Percentiles rank a stretch among this genome's conserved stretches.
phyloP scores from a whole-genome alignment of 768 basidiomycete genomes.

The Panus rudis region DNA sequence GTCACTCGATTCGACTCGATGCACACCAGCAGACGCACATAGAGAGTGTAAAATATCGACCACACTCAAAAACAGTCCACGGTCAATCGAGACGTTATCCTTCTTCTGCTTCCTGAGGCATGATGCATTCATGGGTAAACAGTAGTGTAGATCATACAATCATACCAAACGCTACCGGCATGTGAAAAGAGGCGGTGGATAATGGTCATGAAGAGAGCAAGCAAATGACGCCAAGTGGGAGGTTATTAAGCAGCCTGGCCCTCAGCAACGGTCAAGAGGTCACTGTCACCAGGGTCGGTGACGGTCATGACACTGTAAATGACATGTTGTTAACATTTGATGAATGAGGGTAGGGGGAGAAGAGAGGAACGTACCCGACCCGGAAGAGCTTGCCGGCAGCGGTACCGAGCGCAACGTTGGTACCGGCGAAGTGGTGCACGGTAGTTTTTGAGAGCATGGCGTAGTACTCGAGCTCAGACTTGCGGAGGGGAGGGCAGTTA shows the following conservation, averaged over 20 bases:
- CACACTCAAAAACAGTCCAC: too few species aligned
- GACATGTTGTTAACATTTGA: neutral
- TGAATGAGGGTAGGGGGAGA: conserved; percentile 6
- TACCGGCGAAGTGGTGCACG: conserved; percentile 96
- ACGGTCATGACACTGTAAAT: conserved; percentile 87
- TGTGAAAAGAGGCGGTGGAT: too few species aligned
- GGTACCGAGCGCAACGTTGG: conserved; percentile 96
- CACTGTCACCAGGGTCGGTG: conserved; percentile 92
- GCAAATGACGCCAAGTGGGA: too few species aligned
- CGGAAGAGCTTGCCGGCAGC: conserved; percentile 99
- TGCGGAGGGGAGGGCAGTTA: conserved; percentile 98
- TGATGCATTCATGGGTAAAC: conserved; percentile 3
- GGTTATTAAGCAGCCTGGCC: conserved; percentile 55
- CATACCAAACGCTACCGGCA: too few species aligned
- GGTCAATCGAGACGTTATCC: too few species aligned
- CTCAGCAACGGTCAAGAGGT: conserved; percentile 85
- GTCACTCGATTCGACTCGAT: too few species aligned
- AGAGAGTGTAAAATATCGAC: too few species aligned
- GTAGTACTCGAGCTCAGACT: conserved; percentile 99
- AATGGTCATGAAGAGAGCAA: too few species aligned
- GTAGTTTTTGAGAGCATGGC: conserved; percentile 99
- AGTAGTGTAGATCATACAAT: conserved; percentile 6
- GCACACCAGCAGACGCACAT: too few species aligned
- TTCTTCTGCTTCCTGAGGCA: too few species aligned
- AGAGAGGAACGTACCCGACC: conserved; percentile 60